Conservation (phyloP, 352 stramenopile genomes). For the Pythium angustatum region DNA sequence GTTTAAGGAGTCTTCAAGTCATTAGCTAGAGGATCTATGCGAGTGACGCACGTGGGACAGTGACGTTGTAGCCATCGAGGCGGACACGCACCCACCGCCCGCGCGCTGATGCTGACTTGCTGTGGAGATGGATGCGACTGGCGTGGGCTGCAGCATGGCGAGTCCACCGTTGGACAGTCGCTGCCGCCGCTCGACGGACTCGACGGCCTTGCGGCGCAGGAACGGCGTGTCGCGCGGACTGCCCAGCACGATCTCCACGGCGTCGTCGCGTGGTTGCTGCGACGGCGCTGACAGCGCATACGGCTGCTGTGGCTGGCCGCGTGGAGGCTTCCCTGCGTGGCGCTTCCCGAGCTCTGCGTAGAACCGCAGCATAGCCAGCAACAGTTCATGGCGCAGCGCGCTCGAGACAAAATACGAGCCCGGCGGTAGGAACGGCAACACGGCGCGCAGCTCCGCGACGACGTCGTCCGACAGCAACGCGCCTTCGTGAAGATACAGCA, state of each 20-base stretch:
- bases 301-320: neutral
- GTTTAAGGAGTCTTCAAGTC: neutral
- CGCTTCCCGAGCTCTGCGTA: constrained; percentile 38
- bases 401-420: constrained; percentile 53
- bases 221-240: constrained; percentile 75
- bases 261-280: constrained; percentile 13
- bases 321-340: neutral
- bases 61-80: constrained; percentile 25
- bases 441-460: constrained; percentile 45
- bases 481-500: constrained; percentile 46
- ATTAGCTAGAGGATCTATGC: neutral
- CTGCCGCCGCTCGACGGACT: constrained; percentile 47
- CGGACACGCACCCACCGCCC: constrained; percentile 19
- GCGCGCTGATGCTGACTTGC: constrained; percentile 11
- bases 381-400: constrained; percentile 41
- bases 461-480: constrained; percentile 42
- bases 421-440: constrained; percentile 49
- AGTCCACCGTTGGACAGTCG: constrained; percentile 42
- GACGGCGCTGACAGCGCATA: neutral
- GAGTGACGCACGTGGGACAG: constrained; percentile 25
- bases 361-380: constrained; percentile 59
- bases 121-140: constrained; percentile 5
- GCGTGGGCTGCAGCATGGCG: constrained; percentile 36
- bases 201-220: constrained; percentile 62
- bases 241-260: constrained; percentile 47